Evolutionary conservation across 352 stramenopile species (phyloP), one percentile per base, ranked within the genome.

Genomic region (Vaucheria bursata): DNA sequence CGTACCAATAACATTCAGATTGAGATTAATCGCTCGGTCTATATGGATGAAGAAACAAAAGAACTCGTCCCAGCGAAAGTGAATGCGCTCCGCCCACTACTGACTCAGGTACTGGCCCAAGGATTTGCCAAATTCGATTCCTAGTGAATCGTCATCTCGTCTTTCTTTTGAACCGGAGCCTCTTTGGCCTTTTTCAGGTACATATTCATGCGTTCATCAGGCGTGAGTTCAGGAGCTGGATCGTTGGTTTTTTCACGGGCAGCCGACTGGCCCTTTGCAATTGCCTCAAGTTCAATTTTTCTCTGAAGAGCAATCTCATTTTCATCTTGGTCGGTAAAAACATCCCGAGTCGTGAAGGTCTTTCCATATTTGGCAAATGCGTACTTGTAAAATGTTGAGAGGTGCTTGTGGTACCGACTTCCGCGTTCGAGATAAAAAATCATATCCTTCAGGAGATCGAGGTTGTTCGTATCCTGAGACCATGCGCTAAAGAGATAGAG

Each of bases 31-130:
- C 45, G 45, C 45, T 18, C 45, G 12, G 25, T 59, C 45, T 59
- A 59, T 25, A 59, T 59, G 45, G 45, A 59, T 59, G 45, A 59
- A 59, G 25, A 59, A 59, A 59, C 45, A 18, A 59, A 59, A 59
- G 12, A 18, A 59, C 45, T 59, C 12, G 45, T 59, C 25, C 45
- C 45, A 25, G 25, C 12, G 12, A 59, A 59, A 25, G 18, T 25
- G 25, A 25, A 18, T 18, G 12, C 45, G 25, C 45, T 59, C 12
- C 18, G 25, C 18, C 12, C 45, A 59, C 18, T 18, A 59, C 25
- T 59, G 45, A 59, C 45, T 59, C 12, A 59, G 45, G 45, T 59
- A 18, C 25, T 59, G 25, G 25, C 25, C 25, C 12, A 18, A 18
- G 45, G 45, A 25, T 25, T 59, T 18, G 25, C 45, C 12, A 25